Conservation (phyloP, 768 basidiomycete genomes). For the Phlebiopsis gigantea region DNA sequence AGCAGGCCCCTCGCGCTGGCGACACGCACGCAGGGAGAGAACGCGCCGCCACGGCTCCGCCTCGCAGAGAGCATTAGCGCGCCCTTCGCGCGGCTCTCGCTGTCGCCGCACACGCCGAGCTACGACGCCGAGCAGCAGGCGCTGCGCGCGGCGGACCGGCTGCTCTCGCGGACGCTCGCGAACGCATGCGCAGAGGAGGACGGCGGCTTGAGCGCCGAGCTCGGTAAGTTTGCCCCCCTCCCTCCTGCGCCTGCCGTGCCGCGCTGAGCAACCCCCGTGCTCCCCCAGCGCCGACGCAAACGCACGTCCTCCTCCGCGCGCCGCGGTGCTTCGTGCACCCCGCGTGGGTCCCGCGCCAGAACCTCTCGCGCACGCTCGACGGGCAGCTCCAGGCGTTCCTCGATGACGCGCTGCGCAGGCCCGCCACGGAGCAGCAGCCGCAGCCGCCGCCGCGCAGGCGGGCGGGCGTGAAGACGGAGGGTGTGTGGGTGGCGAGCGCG, state of each 20-base stretch:
- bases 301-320: constrained; percentile 41
- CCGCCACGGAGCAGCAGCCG: constrained; percentile 17
- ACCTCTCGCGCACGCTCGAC: constrained; percentile 33
- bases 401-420: constrained; percentile 17
- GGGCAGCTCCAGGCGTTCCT: constrained; percentile 30
- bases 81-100: not conserved
- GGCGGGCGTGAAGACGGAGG: constrained; percentile 29
- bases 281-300: constrained; percentile 40
- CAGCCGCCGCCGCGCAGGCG: constrained; percentile 25
- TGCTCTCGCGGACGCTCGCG: constrained; percentile 41
- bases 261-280: not conserved
- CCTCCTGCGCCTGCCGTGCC: not conserved
- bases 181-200: constrained; percentile 38
- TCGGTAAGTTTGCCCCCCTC: constrained; percentile 27
- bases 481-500: constrained; percentile 34
- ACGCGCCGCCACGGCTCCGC: not conserved
- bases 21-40: not conserved
- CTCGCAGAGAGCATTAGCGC: not conserved
- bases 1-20: no score
- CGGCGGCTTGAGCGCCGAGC: constrained; percentile 37
- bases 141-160: constrained; percentile 22
- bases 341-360: constrained; percentile 43
- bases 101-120: constrained; percentile 7
- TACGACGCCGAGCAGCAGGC: constrained; percentile 27
- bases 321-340: constrained; percentile 43